Evolutionary conservation across 2,329 filamentous ascomycete species (phyloP).

Genomic region (Alternaria brassicae): DNA sequence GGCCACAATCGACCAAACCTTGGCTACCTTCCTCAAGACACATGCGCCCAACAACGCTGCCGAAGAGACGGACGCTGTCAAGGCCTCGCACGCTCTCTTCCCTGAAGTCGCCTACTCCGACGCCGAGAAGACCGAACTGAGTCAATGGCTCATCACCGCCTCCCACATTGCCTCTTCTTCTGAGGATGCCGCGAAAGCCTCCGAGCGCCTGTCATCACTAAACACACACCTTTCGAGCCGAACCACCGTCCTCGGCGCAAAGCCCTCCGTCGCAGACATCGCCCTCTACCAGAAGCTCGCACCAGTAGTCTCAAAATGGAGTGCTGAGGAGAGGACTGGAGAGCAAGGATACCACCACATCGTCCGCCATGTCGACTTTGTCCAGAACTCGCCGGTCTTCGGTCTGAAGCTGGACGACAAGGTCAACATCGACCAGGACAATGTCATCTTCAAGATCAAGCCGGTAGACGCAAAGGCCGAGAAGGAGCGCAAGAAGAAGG

Average conservation of each 20-base stretch:
- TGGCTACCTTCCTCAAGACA: constrained; percentile 46
- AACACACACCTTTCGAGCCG: constrained; percentile 88
- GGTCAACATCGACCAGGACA: constrained; percentile 77
- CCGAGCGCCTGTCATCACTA: constrained; percentile 75
- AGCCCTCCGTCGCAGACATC: constrained; percentile 87
- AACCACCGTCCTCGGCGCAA: constrained; percentile 86
- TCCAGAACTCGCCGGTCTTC: constrained; percentile 82
- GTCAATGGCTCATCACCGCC: constrained; percentile 84
- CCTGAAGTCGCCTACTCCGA: constrained; percentile 73
- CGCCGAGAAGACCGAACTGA: constrained; percentile 84
- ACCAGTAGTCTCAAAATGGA: constrained; percentile 79
- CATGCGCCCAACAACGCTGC: constrained; percentile 50
- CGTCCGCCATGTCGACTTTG: constrained; percentile 89
- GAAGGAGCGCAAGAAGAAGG: constrained; percentile 96
- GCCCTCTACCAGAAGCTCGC: constrained; percentile 81
- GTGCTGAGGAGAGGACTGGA: constrained; percentile 84
- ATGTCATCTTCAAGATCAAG: constrained; percentile 86
- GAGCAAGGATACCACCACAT: constrained; percentile 90
- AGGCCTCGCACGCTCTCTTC: constrained; percentile 69
- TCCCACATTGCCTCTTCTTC: constrained; percentile 69
- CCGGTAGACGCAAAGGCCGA: constrained; percentile 90
- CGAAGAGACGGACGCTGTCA: constrained; percentile 47
- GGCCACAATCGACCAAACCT: constrained; percentile 47
- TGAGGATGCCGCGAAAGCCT: constrained; percentile 63
- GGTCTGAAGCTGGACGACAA: constrained; percentile 77